A percentile compares a stretch with the other conserved stretches of the same genome.
phyloP scores from a whole-genome alignment of 139 green algal genomes.

The Tetratostichococcus sp. region DNA sequence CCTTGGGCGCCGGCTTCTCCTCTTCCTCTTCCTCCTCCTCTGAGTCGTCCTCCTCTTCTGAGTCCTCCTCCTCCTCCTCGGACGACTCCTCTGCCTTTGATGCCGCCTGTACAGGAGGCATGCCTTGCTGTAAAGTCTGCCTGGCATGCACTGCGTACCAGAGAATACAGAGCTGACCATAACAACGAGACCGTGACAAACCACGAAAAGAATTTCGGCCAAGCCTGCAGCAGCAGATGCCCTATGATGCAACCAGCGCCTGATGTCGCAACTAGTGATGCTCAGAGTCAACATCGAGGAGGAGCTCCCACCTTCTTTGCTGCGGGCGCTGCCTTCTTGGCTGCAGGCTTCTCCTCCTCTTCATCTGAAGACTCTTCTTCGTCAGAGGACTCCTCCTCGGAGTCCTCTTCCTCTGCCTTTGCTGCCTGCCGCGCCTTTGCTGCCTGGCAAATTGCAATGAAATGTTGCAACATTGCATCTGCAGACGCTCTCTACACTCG shows the following conservation, averaged over 20 bases:
- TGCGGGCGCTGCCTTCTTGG: conserved; percentile 1
- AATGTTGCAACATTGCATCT: too few relatives aligned
- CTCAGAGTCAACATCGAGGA: too few relatives aligned
- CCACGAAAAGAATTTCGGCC: too few relatives aligned
- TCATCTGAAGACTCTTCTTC: conserved; percentile 25
- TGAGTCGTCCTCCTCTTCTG: conserved; percentile 18
- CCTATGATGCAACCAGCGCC: too few relatives aligned
- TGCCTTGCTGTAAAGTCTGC: too few relatives aligned
- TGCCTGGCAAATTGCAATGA: too few relatives aligned
- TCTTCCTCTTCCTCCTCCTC: conserved; percentile 18
- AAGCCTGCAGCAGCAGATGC: not conserved
- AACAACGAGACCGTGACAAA: not conserved
- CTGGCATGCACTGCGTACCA: too few relatives aligned
- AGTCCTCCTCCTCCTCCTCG: not conserved
- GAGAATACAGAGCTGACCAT: too few relatives aligned
- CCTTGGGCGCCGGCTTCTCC: conserved; percentile 13
- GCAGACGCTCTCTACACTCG: too few relatives aligned
- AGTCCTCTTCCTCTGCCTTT: conserved; percentile 3
- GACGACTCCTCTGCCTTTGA: conserved; percentile 6
- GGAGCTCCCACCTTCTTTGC: conserved; percentile 4
- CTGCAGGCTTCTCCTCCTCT: conserved; percentile 10
- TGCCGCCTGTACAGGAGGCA: too few relatives aligned
- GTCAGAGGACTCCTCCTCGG: not conserved
- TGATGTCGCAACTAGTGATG: too few relatives aligned
- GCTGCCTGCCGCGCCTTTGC: too few relatives aligned